Percentiles rank a stretch among this genome's conserved stretches.
Evolutionary conservation across 2,329 filamentous ascomycete species (phyloP).

Genomic region (Chrysoporthe deuterocubensis): DNA sequence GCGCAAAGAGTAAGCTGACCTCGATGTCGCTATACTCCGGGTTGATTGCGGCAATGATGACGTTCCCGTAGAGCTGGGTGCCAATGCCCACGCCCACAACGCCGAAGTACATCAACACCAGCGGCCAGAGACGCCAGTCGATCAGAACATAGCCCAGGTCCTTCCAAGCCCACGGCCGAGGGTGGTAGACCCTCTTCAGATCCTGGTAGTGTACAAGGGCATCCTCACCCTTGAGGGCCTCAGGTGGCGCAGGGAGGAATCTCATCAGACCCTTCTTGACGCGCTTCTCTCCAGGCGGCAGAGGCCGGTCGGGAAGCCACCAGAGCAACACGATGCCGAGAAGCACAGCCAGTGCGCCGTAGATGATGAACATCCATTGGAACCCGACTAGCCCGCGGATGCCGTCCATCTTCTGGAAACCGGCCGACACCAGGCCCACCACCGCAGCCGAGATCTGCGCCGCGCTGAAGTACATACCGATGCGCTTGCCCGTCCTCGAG

Average conservation of each 20-base stretch:
- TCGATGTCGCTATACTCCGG: slow-evolving; percentile 72
- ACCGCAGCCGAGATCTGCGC: slow-evolving; percentile 88
- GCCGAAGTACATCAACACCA: slow-evolving; percentile 91
- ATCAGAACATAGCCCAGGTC: slow-evolving; percentile 74
- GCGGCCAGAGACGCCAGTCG: slow-evolving; percentile 88
- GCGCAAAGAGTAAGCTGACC: slow-evolving; percentile 82
- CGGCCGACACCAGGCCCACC: slow-evolving; percentile 85
- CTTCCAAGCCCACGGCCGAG: slow-evolving; percentile 70
- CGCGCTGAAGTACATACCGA: slow-evolving; percentile 88
- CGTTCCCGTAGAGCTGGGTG: slow-evolving; percentile 83
- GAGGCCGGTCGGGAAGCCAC: slow-evolving; percentile 88
- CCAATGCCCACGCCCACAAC: slow-evolving; percentile 92
- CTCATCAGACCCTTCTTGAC: slow-evolving; percentile 56
- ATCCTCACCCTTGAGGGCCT: slow-evolving; percentile 77
- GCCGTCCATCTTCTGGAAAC: slow-evolving; percentile 91
- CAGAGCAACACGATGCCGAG: slow-evolving; percentile 77
- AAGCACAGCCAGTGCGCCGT: slow-evolving; percentile 74
- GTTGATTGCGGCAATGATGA: slow-evolving; percentile 83
- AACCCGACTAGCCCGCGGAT: slow-evolving; percentile 76
- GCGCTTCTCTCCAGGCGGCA: slow-evolving; percentile 69
- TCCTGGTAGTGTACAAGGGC: slow-evolving; percentile 83
- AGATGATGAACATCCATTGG: slow-evolving; percentile 92
- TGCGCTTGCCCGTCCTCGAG: slow-evolving; percentile 81
- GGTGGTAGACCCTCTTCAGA: slow-evolving; percentile 78
- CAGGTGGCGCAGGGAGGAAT: slow-evolving; percentile 70